phyloP scores from a whole-genome alignment of 2,329 filamentous ascomycete genomes.

The Scorias spongiosa region DNA sequence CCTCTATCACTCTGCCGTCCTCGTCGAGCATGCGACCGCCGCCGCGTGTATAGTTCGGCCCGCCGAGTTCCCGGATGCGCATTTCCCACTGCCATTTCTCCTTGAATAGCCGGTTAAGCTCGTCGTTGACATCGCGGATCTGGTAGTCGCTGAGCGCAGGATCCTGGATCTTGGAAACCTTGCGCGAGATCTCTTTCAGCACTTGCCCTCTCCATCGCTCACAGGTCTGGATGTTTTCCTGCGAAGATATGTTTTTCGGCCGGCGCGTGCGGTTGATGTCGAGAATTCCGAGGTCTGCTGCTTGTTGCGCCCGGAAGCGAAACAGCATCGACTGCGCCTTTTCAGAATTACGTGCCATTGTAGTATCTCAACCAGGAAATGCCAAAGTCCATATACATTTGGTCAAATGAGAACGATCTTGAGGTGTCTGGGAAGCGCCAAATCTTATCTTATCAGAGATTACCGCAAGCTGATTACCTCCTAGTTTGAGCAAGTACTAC shows the following conservation, averaged over 20 bases:
- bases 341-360: constrained; percentile 80
- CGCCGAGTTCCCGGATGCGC: constrained; percentile 88
- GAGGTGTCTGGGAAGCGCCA: too few relatives aligned
- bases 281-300: constrained; percentile 88
- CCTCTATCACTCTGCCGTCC: constrained; percentile 39
- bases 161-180: constrained; percentile 93
- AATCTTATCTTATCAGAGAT: too few relatives aligned
- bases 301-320: constrained; percentile 95
- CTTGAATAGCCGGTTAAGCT: constrained; percentile 97
- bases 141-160: constrained; percentile 84
- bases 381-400: too few relatives aligned
- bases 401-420: too few relatives aligned
- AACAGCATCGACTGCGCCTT: constrained; percentile 99
- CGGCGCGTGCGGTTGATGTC: constrained; percentile 80
- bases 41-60: constrained; percentile 88
- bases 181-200: constrained; percentile 90
- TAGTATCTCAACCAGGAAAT: not conserved
- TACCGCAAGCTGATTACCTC: too few relatives aligned
- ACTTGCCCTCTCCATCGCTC: constrained; percentile 98
- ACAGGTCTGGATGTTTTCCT: constrained; percentile 69
- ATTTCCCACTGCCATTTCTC: constrained; percentile 99
- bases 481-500: too few relatives aligned
- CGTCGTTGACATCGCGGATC: constrained; percentile 94
- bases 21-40: constrained; percentile 38
- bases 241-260: constrained; percentile 77